These are phyloP conservation scores for Jacaranda copaia DNA, from an alignment of 257 asterid genomes.

Conservation along the genomic window DNA sequence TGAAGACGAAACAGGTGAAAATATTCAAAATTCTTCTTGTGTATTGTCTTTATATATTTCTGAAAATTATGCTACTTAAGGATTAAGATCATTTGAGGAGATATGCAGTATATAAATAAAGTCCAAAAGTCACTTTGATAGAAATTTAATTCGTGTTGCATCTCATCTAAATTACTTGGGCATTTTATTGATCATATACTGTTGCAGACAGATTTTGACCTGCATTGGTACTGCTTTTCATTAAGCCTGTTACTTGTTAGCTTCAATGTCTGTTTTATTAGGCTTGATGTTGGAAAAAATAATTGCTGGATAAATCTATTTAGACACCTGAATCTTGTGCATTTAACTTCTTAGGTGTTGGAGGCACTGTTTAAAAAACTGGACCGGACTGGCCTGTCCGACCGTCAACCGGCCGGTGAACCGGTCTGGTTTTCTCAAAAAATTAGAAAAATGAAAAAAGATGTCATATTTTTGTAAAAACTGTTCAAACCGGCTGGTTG, in stretches of 20 bases:
- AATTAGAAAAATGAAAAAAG: too few species aligned
- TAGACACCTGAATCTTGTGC: background rate
- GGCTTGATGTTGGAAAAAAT: conserved; percentile 16
- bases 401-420: too few species aligned
- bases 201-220: conserved; percentile 3
- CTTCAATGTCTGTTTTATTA: conserved; percentile 6
- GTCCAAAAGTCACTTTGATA: background rate
- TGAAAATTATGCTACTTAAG: conserved; percentile 10
- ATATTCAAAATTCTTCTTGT: conserved; percentile 25
- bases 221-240: conserved; percentile 5
- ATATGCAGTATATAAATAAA: background rate
- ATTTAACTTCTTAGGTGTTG: conserved; percentile 1
- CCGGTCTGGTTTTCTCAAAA: too few species aligned
- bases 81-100: conserved; percentile 12
- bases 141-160: conserved; percentile 22
- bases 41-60: conserved; percentile 11
- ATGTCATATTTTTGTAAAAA: too few species aligned
- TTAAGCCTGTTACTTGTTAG: conserved; percentile 15
- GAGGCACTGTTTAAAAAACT: too few species aligned
- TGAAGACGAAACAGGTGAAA: conserved; percentile 91
- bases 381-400: too few species aligned
- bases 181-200: conserved; percentile 26
- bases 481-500: too few species aligned
- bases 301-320: conserved; percentile 3
- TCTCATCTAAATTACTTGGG: conserved; percentile 13